Evolutionary conservation across 148 eudicot genomes (phyloP).

Genomic region (Fagopyrum tataricum): DNA sequence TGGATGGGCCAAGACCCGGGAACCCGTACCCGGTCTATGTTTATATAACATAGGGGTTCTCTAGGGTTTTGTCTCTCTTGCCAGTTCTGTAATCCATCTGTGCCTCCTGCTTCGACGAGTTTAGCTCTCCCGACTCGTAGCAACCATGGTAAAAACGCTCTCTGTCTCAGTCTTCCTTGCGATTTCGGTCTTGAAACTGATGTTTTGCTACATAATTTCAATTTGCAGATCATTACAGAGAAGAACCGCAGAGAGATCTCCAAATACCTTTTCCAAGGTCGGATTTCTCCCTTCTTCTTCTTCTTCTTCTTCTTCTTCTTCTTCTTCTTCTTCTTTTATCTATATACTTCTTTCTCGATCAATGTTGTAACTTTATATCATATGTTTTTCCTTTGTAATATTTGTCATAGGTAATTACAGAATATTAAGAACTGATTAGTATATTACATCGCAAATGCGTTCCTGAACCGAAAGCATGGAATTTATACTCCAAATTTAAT

Average conservation of each 20-base stretch:
- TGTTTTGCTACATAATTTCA: background rate
- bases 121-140: background rate
- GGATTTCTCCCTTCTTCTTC: background rate
- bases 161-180: background rate
- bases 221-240: constrained; percentile 64
- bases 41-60: background rate
- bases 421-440: too few relatives aligned
- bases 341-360: background rate
- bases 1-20: background rate
- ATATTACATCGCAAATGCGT: background rate
- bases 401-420: background rate
- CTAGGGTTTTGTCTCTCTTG: background rate
- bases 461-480: background rate
- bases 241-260: constrained; percentile 80
- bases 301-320: too few relatives aligned
- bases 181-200: constrained; percentile 1
- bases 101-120: background rate
- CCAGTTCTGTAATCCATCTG: background rate
- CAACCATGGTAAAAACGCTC: background rate
- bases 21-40: background rate
- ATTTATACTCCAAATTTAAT: background rate
- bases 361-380: too few relatives aligned
- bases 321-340: background rate
- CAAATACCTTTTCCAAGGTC: constrained; percentile 90
- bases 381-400: background rate